Conservation (phyloP, 768 basidiomycete genomes). For the Auriscalpium orientale region DNA sequence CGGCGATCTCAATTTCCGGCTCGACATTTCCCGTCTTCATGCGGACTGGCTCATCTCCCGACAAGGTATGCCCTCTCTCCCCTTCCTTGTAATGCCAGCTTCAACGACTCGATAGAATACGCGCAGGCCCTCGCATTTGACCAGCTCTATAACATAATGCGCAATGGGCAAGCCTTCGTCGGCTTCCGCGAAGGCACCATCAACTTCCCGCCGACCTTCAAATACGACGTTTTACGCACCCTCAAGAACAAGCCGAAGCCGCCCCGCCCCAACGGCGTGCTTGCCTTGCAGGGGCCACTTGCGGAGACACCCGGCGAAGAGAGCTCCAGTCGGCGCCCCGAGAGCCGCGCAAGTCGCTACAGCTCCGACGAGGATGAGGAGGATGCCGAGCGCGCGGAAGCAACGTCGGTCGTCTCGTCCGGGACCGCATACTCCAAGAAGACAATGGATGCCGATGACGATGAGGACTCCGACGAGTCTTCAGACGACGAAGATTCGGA, state of each 20-base stretch:
- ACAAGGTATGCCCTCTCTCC: slow-evolving; percentile 42
- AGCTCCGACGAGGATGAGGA: slow-evolving; percentile 33
- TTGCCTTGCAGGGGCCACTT: neutral
- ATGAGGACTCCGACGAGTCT: slow-evolving; percentile 11
- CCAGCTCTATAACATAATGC: slow-evolving; percentile 76
- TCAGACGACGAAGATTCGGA: slow-evolving; percentile 6
- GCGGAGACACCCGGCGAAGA: slow-evolving; percentile 19
- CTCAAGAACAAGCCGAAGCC: slow-evolving; percentile 41
- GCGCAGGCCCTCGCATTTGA: slow-evolving; percentile 84
- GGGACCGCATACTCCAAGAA: slow-evolving; percentile 31
- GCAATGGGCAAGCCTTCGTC: slow-evolving; percentile 53
- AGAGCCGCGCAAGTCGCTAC: neutral
- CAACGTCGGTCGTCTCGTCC: slow-evolving; percentile 48
- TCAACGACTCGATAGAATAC: slow-evolving; percentile 49
- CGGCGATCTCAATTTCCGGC: slow-evolving; percentile 88
- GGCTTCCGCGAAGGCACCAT: slow-evolving; percentile 80
- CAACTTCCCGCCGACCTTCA: slow-evolving; percentile 89
- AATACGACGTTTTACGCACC: slow-evolving; percentile 71
- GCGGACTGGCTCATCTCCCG: slow-evolving; percentile 90
- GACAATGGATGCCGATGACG: slow-evolving; percentile 13
- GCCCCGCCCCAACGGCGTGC: slow-evolving; percentile 20
- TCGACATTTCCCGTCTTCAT: slow-evolving; percentile 83
- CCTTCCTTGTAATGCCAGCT: neutral
- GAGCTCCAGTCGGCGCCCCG: slow-evolving; percentile 27
- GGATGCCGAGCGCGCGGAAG: slow-evolving; percentile 35